These are phyloP conservation scores for Rhododendron mucronatum DNA, from an alignment of 148 eudicot species.

Conservation along the genomic window DNA sequence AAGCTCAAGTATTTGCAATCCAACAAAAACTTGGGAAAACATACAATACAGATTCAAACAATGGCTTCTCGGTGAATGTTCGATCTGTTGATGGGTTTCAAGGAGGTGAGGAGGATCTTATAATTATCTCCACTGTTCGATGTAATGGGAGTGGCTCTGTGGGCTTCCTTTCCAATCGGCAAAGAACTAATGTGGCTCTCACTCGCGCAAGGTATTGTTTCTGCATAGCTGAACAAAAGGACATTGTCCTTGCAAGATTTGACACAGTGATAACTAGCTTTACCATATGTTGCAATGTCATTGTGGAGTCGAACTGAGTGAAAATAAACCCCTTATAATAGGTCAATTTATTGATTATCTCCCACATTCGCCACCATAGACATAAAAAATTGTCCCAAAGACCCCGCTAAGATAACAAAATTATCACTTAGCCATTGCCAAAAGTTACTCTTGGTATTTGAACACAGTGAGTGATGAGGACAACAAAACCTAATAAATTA, in stretches of 20 bases:
- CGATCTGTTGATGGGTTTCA: not conserved
- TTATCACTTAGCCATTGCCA: not conserved
- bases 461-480: no score
- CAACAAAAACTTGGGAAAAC: not conserved
- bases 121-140: slow-evolving; percentile 65
- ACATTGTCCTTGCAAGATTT: not conserved
- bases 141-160: slow-evolving; percentile 47
- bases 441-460: not conserved
- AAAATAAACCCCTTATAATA: no score
- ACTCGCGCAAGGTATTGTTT: slow-evolving; percentile 37
- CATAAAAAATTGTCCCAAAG: not conserved
- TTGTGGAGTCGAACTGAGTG: not conserved
- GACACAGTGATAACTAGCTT: slow-evolving; percentile 31
- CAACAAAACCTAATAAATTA: no score
- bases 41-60: not conserved
- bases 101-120: slow-evolving; percentile 33
- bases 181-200: slow-evolving; percentile 41
- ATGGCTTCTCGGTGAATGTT: not conserved
- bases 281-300: slow-evolving; percentile 20
- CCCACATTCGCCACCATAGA: not conserved
- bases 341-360: not conserved
- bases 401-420: not conserved
- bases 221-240: not conserved
- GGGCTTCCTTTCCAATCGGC: slow-evolving; percentile 63
- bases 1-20: not conserved